Base-by-base conservation (phyloP, 2,329 filamentous ascomycete species). In the Neofusicoccum cordaticola region DNA sequence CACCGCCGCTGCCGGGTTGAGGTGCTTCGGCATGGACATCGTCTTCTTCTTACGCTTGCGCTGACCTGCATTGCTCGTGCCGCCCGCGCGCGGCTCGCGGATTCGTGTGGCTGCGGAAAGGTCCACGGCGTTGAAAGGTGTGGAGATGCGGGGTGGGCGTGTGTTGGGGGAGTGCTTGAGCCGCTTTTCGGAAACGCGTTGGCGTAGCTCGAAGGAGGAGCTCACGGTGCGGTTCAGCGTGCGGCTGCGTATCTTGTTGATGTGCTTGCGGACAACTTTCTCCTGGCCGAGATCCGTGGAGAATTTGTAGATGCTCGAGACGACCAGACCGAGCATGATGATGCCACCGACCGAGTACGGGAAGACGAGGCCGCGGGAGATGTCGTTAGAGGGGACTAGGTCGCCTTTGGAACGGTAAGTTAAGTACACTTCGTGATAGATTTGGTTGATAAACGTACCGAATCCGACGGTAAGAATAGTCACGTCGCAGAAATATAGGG, bases 271-370 rank as follows among this genome's bases (percentile, higher is more conserved):
- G 57, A 90, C 77, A 27, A 90, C 81, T 44, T 90, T 88, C 66
- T 87, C 83, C 56, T 85, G 80, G 27, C 85, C 84, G 35, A 90
- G 77, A 66, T 89, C 84, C 9, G 77, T 71, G 1, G 84, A 84
- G 66, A 89, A 89, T 48, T 82, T 90, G 39, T 91, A 86, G 67
- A 96, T 92, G 44, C 90, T 92, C 19, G 88, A 88, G 27, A 97
- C 89, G 63, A 96, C 89, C 27, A 97, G 82, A 86, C 91, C 92
- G 0, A 96, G 83, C 69, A 90, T 93, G 66, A 96, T 90, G 64
- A 95, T 89, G 2, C 93, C 93, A 6, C 93, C 82, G 0, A 96
- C 86, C 0, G 93, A 89, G 69, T 91, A 97, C 0, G 93, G 93
- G 61, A 97, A 89, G 35, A 97, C 81, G 2, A 97, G 81, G 0